Conservation (phyloP, 2,329 filamentous ascomycete species). For the Albifimbria verrucaria region DNA sequence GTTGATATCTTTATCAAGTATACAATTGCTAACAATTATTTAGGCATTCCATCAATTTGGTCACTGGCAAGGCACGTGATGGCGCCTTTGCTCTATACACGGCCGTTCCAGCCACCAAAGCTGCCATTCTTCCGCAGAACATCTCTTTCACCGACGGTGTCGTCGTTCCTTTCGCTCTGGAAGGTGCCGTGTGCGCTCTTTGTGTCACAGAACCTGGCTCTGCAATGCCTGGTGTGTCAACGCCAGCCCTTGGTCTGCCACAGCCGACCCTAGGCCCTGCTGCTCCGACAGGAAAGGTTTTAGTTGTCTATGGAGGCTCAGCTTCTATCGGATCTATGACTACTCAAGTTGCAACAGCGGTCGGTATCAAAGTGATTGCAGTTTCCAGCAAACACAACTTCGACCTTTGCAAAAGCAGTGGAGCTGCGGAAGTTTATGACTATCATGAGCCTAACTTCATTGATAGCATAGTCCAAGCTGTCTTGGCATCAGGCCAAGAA, state of each 20-base stretch:
- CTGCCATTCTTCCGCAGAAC: conserved; percentile 21
- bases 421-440: conserved; percentile 39
- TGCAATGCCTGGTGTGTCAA: conserved; percentile 22
- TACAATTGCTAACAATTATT: background rate
- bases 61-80: conserved; percentile 21
- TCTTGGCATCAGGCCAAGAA: conserved; percentile 1
- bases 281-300: conserved; percentile 11
- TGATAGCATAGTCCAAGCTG: conserved; percentile 7
- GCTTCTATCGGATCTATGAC: background rate
- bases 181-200: conserved; percentile 22
- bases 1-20: background rate
- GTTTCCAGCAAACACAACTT: conserved; percentile 38
- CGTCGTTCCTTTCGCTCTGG: conserved; percentile 20
- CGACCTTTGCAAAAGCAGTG: conserved; percentile 34
- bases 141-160: conserved; percentile 14
- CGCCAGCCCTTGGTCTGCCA: conserved; percentile 21
- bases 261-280: conserved; percentile 12
- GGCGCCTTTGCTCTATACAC: conserved; percentile 21
- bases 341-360: conserved; percentile 35
- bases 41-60: conserved; percentile 19
- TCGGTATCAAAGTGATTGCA: conserved; percentile 41
- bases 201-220: conserved; percentile 16
- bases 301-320: conserved; percentile 42
- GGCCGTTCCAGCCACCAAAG: conserved; percentile 16
- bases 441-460: conserved; percentile 20